Evolutionary conservation across 2,329 filamentous ascomycete species (phyloP).

Genomic region (Exophiala sideris): DNA sequence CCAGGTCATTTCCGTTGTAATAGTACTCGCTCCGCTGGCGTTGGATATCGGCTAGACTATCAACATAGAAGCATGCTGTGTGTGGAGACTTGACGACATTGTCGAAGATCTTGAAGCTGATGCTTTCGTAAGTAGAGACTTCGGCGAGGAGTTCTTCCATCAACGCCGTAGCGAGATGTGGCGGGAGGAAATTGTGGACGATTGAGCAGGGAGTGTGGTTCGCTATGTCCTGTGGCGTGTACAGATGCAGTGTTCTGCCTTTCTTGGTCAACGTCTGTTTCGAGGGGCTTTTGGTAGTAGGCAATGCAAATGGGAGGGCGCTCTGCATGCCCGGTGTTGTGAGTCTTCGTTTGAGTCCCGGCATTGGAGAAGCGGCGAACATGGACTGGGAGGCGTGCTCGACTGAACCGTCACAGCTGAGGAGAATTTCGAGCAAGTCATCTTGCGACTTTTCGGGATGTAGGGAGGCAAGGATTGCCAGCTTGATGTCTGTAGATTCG

Average conservation of each 20-base stretch:
- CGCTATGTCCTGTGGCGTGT: slow-evolving; percentile 75
- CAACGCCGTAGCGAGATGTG: slow-evolving; percentile 67
- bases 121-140: slow-evolving; percentile 64
- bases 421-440: slow-evolving; percentile 70
- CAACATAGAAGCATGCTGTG: slow-evolving; percentile 78
- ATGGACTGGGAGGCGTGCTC: slow-evolving; percentile 61
- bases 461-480: slow-evolving; percentile 78
- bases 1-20: slow-evolving; percentile 76
- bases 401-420: slow-evolving; percentile 75
- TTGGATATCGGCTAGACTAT: slow-evolving; percentile 65
- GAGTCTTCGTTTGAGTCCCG: slow-evolving; percentile 38
- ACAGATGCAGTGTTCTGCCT: slow-evolving; percentile 80
- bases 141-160: slow-evolving; percentile 73
- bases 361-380: slow-evolving; percentile 16
- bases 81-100: slow-evolving; percentile 82
- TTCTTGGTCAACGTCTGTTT: slow-evolving; percentile 63
- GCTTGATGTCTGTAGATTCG: slow-evolving; percentile 83
- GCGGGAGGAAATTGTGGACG: slow-evolving; percentile 82
- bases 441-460: slow-evolving; percentile 63
- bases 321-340: slow-evolving; percentile 56
- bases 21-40: slow-evolving; percentile 75
- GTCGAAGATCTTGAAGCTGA: slow-evolving; percentile 83
- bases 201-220: slow-evolving; percentile 85
- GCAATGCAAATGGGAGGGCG: slow-evolving; percentile 50
- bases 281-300: slow-evolving; percentile 23